A percentile compares a stretch with the other conserved stretches of the same genome.
Evolutionary conservation across 495 filamentous ascomycete species (phyloP).

Genomic region (Mytilinidion resinicola): DNA sequence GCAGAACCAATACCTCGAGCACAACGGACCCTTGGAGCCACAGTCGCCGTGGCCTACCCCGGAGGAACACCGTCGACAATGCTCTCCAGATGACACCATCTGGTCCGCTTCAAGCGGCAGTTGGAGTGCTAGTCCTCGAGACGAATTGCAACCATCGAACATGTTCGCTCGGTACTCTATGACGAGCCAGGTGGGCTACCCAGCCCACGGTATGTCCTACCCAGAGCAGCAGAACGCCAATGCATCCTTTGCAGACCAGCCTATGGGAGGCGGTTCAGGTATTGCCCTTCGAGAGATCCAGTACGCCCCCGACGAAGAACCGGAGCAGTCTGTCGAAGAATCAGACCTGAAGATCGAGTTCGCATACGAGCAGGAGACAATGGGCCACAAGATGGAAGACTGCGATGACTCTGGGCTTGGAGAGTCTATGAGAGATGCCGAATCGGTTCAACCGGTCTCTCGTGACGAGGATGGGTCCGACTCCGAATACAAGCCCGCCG

Average conservation of each 20-base stretch:
- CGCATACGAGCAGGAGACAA: slow-evolving; percentile 12
- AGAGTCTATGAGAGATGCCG: slow-evolving; percentile 19
- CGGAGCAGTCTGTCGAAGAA: slow-evolving; percentile 19
- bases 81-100: slow-evolving; percentile 18
- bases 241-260: neutral
- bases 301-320: slow-evolving; percentile 20
- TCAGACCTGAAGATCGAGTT: slow-evolving; percentile 21
- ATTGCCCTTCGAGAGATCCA: slow-evolving; percentile 29
- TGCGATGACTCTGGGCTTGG: slow-evolving; percentile 16
- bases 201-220: slow-evolving; percentile 2
- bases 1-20: slow-evolving; percentile 2
- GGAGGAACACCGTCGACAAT: neutral
- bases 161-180: neutral
- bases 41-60: slow-evolving; percentile 1
- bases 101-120: slow-evolving; percentile 6
- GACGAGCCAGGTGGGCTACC: slow-evolving; percentile 3
- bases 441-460: slow-evolving; percentile 21
- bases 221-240: slow-evolving; percentile 2
- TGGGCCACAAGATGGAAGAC: slow-evolving; percentile 11
- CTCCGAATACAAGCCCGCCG: slow-evolving; percentile 21
- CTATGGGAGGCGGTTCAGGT: neutral
- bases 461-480: slow-evolving; percentile 17
- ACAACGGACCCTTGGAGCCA: slow-evolving; percentile 6
- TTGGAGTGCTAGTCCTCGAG: slow-evolving; percentile 11
- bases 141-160: slow-evolving; percentile 17